Conservation (phyloP, 169 alveolate species). For the Plasmodium gaboni region DNA sequence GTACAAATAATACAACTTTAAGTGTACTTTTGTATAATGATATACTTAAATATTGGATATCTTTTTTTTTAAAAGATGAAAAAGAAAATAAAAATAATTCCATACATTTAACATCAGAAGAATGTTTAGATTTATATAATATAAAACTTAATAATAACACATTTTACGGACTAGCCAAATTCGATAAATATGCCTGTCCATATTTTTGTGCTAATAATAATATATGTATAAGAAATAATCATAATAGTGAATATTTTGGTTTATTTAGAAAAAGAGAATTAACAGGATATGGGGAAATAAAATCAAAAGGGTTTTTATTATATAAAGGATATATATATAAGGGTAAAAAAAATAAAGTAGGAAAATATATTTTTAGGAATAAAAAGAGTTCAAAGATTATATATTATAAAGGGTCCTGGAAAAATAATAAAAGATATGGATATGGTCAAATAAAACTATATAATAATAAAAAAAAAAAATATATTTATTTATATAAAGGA, state of each 20-base stretch:
- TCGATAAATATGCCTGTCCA: constrained; percentile 25
- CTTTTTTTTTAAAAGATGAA: constrained; percentile 12
- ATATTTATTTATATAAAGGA: constrained; percentile 18
- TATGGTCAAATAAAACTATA: constrained; percentile 12
- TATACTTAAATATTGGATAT: constrained; percentile 8
- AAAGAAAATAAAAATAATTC: neutral
- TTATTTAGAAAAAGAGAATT: constrained; percentile 20
- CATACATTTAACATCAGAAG: constrained; percentile 10
- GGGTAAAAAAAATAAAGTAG: constrained; percentile 8
- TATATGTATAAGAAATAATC: neutral
- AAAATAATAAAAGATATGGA: constrained; percentile 38
- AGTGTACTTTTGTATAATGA: too few species aligned
- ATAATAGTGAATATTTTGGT: constrained; percentile 11
- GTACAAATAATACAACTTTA: too few species aligned
- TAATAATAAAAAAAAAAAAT: neutral
- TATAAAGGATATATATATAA: constrained; percentile 36
- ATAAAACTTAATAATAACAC: constrained; percentile 9
- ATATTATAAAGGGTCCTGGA: constrained; percentile 35
- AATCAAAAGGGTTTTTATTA: neutral
- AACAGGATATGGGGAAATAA: constrained; percentile 36
- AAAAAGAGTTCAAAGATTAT: neutral
- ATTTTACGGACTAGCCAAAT: constrained; percentile 6
- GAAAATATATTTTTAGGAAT: neutral
- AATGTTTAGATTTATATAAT: constrained; percentile 17
- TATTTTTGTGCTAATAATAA: constrained; percentile 3